Evolutionary conservation across 805 yeast genomes (phyloP).

Genomic region (Saccharomycopsis fibuligera): DNA sequence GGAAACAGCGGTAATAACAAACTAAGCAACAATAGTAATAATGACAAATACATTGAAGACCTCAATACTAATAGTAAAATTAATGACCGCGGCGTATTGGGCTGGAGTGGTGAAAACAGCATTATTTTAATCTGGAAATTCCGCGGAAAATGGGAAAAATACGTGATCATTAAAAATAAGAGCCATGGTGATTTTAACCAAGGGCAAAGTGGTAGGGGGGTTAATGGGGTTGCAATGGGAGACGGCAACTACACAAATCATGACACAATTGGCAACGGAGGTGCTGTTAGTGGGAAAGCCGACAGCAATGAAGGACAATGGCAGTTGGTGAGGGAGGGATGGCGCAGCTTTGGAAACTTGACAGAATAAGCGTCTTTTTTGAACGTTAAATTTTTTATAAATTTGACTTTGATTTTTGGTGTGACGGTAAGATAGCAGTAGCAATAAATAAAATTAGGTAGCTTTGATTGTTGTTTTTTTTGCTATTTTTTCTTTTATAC

Average conservation of each 20-base stretch:
- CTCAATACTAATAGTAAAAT: constrained; percentile 25
- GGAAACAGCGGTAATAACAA: background rate
- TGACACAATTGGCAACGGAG: too few species aligned
- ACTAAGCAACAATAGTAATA: background rate
- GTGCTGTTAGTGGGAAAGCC: background rate
- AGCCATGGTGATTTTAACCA: constrained; percentile 23
- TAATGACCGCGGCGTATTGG: constrained; percentile 43
- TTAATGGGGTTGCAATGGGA: too few species aligned
- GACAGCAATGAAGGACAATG: constrained; percentile 31
- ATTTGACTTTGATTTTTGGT: background rate
- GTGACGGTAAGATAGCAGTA: background rate
- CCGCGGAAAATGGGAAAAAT: constrained; percentile 81
- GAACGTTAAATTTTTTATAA: background rate
- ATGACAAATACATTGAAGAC: constrained; percentile 21
- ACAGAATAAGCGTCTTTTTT: constrained; percentile 17
- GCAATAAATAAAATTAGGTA: too few species aligned
- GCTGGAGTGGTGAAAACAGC: constrained; percentile 69
- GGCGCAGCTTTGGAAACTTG: constrained; percentile 51
- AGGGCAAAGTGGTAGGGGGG: constrained; percentile 12
- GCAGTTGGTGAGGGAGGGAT: constrained; percentile 62
- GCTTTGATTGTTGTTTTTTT: too few species aligned
- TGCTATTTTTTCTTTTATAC: too few species aligned
- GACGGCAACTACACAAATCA: too few species aligned
- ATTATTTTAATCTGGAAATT: constrained; percentile 70
- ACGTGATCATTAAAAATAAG: constrained; percentile 55